Conservation (phyloP, 345 rosid species). For the Linum tenue region DNA sequence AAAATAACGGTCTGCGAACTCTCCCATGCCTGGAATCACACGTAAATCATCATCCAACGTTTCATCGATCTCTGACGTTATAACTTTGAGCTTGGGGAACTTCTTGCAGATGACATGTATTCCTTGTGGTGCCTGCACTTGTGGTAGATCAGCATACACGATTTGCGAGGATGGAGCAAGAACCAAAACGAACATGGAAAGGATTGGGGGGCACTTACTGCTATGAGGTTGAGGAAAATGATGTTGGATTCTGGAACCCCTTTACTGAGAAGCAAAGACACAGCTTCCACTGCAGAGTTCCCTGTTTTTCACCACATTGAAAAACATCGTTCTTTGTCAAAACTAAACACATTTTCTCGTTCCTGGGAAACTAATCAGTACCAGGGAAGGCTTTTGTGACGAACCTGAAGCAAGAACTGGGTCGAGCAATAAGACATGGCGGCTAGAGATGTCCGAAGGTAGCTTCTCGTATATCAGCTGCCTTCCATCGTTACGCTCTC, state of each 20-base stretch:
- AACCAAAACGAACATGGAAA: not conserved
- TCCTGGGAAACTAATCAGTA: not conserved
- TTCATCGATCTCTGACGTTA: slow-evolving; percentile 78
- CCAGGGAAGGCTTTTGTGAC: not conserved
- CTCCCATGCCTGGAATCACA: slow-evolving; percentile 89
- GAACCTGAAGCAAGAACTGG: slow-evolving; percentile 95
- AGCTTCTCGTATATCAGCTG: slow-evolving; percentile 91
- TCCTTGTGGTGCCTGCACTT: slow-evolving; percentile 78
- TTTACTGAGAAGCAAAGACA: slow-evolving; percentile 61
- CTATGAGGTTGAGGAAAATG: slow-evolving; percentile 87
- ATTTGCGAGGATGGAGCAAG: not conserved
- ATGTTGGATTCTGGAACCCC: slow-evolving; percentile 75
- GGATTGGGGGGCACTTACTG: slow-evolving; percentile 36
- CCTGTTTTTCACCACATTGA: slow-evolving; percentile 29
- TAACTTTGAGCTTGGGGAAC: slow-evolving; percentile 73
- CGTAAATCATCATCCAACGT: slow-evolving; percentile 42
- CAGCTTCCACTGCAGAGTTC: slow-evolving; percentile 72
- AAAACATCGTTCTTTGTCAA: not conserved
- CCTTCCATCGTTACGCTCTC: slow-evolving; percentile 61
- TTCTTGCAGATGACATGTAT: slow-evolving; percentile 60
- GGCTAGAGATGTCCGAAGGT: slow-evolving; percentile 75
- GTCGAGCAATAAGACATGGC: slow-evolving; percentile 73
- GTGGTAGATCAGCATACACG: not conserved
- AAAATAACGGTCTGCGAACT: slow-evolving; percentile 81
- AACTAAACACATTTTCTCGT: not conserved